Conservation (phyloP, 2,329 filamentous ascomycete genomes). For the Colletotrichum sp. region DNA sequence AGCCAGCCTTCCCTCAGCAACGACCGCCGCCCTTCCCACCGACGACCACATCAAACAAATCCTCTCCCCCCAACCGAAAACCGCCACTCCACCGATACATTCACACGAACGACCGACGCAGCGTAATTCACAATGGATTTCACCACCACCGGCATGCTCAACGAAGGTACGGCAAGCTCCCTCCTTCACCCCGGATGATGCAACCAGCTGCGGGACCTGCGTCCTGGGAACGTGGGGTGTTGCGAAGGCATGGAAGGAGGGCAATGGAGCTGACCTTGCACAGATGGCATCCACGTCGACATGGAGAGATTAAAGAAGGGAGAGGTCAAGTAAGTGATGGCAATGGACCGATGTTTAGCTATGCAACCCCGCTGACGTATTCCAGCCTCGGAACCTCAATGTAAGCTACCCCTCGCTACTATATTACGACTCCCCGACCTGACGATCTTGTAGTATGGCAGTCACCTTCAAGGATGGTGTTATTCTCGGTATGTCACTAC, state of each 20-base stretch:
- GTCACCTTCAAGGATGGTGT: conserved; percentile 99
- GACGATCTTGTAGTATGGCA: conserved; percentile 75
- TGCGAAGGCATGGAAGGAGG: neutral
- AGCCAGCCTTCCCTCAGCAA: conserved; percentile 34
- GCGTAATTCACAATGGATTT: conserved; percentile 59
- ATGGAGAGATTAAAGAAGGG: conserved; percentile 99
- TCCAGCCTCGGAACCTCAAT: conserved; percentile 93
- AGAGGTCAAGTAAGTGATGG: conserved; percentile 86
- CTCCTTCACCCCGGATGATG: neutral
- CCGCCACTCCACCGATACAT: neutral
- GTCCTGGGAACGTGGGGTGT: neutral
- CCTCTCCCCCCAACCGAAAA: neutral
- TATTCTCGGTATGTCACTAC: conserved; percentile 72
- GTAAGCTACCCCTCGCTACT: conserved; percentile 54
- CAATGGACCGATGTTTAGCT: neutral
- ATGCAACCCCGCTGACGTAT: conserved; percentile 32
- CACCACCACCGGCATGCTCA: conserved; percentile 65
- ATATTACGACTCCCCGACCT: conserved; percentile 21
- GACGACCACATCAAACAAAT: conserved; percentile 23
- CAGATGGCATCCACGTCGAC: conserved; percentile 98
- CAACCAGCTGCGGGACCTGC: neutral
- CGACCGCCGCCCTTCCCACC: conserved; percentile 18
- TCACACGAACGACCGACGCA: conserved; percentile 22
- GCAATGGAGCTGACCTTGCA: neutral
- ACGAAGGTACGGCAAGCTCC: conserved; percentile 57